Conservation (phyloP, 2,329 filamentous ascomycete species). For the Beauveria brongniartii region DNA sequence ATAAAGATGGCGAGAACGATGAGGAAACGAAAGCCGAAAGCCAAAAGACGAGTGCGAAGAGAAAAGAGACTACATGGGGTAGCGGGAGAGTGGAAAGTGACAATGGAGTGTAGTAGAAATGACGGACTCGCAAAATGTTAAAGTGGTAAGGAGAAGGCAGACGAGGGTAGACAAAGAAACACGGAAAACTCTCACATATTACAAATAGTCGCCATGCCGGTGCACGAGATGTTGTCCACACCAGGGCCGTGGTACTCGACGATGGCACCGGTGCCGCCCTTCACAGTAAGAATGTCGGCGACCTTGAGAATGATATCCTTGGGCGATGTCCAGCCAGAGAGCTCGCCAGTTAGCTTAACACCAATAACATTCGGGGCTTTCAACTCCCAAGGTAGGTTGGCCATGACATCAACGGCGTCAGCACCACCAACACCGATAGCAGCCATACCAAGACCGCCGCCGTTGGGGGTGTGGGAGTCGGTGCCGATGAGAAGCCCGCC, state of each 20-base stretch:
- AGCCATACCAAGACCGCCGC: constrained; percentile 88
- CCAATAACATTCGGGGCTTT: constrained; percentile 97
- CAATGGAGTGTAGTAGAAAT: too few species aligned
- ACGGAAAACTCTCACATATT: constrained; percentile 44
- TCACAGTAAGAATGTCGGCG: constrained; percentile 92
- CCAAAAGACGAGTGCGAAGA: too few species aligned
- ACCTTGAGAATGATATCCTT: constrained; percentile 99
- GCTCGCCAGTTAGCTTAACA: constrained; percentile 82
- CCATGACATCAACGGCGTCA: constrained; percentile 98
- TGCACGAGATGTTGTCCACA: constrained; percentile 59
- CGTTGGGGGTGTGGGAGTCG: constrained; percentile 96
- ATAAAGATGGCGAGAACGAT: too few species aligned
- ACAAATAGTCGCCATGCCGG: constrained; percentile 52
- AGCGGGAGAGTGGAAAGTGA: too few species aligned
- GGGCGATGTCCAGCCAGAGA: constrained; percentile 86
- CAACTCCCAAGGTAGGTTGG: constrained; percentile 92
- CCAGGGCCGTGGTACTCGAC: constrained; percentile 69
- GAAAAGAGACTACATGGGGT: too few species aligned
- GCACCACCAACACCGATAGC: constrained; percentile 97
- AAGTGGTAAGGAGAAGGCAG: not conserved
- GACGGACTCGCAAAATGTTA: too few species aligned
- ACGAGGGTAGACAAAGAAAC: not conserved
- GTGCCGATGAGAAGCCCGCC: constrained; percentile 97
- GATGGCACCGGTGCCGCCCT: constrained; percentile 92
- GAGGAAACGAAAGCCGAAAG: too few species aligned